These are phyloP conservation scores for Neurospora sp. DNA, from an alignment of 495 filamentous ascomycete species.

Conservation along the genomic window DNA sequence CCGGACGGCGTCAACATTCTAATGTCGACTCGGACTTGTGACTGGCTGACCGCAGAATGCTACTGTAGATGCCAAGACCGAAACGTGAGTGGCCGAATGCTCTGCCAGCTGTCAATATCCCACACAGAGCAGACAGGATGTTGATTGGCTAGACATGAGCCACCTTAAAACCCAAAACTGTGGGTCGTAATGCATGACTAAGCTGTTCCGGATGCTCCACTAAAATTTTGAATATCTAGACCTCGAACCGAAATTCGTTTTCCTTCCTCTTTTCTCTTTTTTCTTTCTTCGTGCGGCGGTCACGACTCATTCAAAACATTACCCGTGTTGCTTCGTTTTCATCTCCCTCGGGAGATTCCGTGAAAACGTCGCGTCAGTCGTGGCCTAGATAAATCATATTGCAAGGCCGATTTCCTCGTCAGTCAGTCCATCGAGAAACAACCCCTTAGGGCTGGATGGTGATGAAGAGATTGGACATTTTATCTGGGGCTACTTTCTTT, in stretches of 20 bases:
- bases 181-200: neutral
- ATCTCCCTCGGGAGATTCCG: constrained; percentile 22
- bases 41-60: neutral
- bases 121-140: neutral
- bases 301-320: constrained; percentile 30
- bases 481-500: constrained; percentile 1
- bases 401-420: constrained; percentile 31
- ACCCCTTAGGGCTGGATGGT: constrained; percentile 33
- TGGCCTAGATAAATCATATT: constrained; percentile 39
- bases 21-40: neutral
- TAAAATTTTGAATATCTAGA: constrained; percentile 6
- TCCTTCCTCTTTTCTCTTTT: constrained; percentile 18
- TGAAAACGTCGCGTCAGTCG: constrained; percentile 37
- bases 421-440: constrained; percentile 30
- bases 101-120: neutral
- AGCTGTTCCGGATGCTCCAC: neutral
- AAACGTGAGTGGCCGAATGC: neutral
- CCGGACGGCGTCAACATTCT: neutral
- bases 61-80: neutral
- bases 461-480: constrained; percentile 36
- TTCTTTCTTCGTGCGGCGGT: constrained; percentile 27
- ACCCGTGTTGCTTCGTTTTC: constrained; percentile 39
- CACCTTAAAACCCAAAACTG: neutral
- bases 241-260: constrained; percentile 7
- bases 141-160: neutral